Base-by-base conservation (phyloP, 257 asterid species). In the Solanum dulcamara region DNA sequence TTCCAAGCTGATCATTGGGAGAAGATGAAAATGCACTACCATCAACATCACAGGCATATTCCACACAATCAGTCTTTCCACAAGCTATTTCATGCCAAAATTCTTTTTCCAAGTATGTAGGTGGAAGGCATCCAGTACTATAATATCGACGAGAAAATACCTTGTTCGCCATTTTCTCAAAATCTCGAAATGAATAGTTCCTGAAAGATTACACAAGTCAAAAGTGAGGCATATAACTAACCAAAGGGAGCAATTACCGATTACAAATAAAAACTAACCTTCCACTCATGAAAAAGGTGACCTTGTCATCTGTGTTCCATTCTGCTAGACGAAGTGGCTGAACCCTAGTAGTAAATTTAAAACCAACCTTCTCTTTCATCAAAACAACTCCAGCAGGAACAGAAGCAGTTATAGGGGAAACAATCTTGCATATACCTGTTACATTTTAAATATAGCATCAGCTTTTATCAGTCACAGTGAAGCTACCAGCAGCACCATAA, bases 151-250 rank as follows among this genome's bases (percentile, higher is more conserved):
- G 97, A 86, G 98, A 91, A 91, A 91, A 95, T 71, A 89, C 92
- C 94, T 95, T 95, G 95, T 95, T 95, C 84, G 99, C 99, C 98
- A 95, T 95, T 93, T 97, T 95, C 97, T 97, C 99, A 60, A 95
- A 97, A 85, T 97, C 97, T 88, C 98, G 97, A 84, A 97, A 97
- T 86, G 98, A 90, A 88, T 97, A 97, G 91, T 90, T 93, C 90
- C 99, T 97, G 98, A 87, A 91, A 90, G 84, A 89, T 53, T 72
- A 87, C 68, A 85, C 60, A 60, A 84, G 83, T 89, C 90, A 92
- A 86, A 83, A 82, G 64, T 86, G 86, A 77, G 84, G 81, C 57
- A 85, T 42, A 15, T 32, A 83, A 44, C 12, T 60, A 85, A 83
- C 85, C 22, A 32, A 53, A 40, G 55, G 48, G 42, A 74, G 59